Conservation (phyloP, 768 basidiomycete genomes). For the Cystobasidium onofrii region DNA sequence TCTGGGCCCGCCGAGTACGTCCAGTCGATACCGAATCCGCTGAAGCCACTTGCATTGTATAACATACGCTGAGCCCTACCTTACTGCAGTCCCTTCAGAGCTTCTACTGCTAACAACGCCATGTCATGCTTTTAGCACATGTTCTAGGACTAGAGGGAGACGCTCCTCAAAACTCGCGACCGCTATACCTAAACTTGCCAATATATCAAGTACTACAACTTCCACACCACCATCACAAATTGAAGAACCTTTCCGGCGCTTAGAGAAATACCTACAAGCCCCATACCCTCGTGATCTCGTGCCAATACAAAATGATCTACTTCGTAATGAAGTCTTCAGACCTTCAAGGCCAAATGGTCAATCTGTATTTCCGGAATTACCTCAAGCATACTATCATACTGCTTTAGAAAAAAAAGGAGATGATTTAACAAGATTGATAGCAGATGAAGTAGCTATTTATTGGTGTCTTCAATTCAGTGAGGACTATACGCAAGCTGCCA, state of each 20-base stretch:
- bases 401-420: slow-evolving; percentile 11
- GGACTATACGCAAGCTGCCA: not conserved
- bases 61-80: too few relatives aligned
- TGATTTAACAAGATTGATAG: slow-evolving; percentile 10
- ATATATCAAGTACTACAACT: not conserved
- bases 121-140: not conserved
- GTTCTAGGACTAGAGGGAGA: not conserved
- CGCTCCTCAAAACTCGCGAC: not conserved
- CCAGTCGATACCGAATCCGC: not conserved
- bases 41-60: not conserved
- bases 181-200: not conserved
- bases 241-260: not conserved
- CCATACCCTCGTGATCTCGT: slow-evolving; percentile 21
- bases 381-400: slow-evolving; percentile 1
- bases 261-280: slow-evolving; percentile 9
- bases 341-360: not conserved
- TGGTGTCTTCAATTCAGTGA: not conserved
- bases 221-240: not conserved
- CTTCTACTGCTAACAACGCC: not conserved
- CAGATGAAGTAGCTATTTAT: slow-evolving; percentile 1
- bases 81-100: not conserved
- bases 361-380: not conserved
- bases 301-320: not conserved
- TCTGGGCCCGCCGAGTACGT: not conserved
- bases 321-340: slow-evolving; percentile 21